phyloP scores from a whole-genome alignment of 441 rosid species.

The Bocquillonia castaneifolia region DNA sequence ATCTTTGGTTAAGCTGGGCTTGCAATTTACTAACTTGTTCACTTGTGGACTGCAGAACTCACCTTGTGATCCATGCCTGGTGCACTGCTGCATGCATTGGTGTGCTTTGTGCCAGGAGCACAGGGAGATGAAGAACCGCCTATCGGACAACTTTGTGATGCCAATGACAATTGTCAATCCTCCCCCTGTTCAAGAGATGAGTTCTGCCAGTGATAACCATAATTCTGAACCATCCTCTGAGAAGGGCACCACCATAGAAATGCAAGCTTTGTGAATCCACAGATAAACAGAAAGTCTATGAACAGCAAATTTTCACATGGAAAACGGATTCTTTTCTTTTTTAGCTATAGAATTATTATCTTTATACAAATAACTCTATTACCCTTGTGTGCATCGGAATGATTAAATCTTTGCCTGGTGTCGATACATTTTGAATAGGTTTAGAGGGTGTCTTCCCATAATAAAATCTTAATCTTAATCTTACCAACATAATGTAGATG shows the following conservation, averaged over 20 bases:
- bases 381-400: background rate
- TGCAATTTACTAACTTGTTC: background rate
- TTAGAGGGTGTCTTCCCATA: background rate
- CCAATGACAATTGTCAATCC: conserved; percentile 57
- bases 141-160: conserved; percentile 48
- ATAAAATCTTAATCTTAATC: background rate
- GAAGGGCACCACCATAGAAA: conserved; percentile 60
- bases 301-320: background rate
- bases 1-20: background rate
- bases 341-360: background rate
- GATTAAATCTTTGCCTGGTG: background rate
- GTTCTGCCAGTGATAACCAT: conserved; percentile 35
- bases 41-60: conserved; percentile 49
- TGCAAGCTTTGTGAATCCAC: conserved; percentile 56
- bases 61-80: conserved; percentile 93
- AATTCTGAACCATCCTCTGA: conserved; percentile 45
- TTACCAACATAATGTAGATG: background rate
- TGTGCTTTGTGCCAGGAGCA: conserved; percentile 93
- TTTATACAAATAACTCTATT: background rate
- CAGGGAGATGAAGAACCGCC: conserved; percentile 79
- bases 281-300: background rate
- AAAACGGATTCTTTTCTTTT: background rate
- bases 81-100: conserved; percentile 90
- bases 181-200: conserved; percentile 82
- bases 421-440: background rate